Evolutionary conservation across 306 rosid genomes (phyloP).

Genomic region (Purshia tridentata): DNA sequence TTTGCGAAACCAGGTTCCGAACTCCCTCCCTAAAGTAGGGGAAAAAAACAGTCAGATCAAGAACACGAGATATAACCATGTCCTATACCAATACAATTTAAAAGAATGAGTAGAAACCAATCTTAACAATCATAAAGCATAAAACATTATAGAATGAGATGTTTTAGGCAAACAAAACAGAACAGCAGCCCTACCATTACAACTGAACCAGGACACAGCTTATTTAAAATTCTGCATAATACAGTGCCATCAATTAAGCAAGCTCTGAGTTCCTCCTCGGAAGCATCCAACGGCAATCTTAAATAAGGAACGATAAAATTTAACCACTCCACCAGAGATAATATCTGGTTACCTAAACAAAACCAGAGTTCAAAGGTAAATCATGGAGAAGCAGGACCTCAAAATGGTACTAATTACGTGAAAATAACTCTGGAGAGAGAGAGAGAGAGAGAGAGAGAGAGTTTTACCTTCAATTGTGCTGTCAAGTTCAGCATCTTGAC

Average conservation of each 20-base stretch:
- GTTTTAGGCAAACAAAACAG: constrained; percentile 12
- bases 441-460: not conserved
- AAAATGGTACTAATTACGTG: constrained; percentile 14
- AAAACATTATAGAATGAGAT: not conserved
- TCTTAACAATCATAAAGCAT: not conserved
- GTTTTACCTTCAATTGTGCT: constrained; percentile 44
- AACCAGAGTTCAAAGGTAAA: constrained; percentile 21
- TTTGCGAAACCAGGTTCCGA: constrained; percentile 36
- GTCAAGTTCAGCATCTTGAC: constrained; percentile 29
- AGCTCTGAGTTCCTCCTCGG: constrained; percentile 71
- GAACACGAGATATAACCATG: not conserved
- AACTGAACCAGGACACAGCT: constrained; percentile 63
- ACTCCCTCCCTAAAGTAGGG: constrained; percentile 50
- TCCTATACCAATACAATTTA: constrained; percentile 4
- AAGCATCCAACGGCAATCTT: constrained; percentile 64
- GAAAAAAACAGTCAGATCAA: constrained; percentile 20
- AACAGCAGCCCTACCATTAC: constrained; percentile 43
- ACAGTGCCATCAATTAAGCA: constrained; percentile 76
- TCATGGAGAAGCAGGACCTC: constrained; percentile 16
- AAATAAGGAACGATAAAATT: constrained; percentile 68
- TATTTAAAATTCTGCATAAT: constrained; percentile 70
- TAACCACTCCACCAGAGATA: constrained; percentile 73
- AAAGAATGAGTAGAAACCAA: not conserved
- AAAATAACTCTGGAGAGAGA: constrained; percentile 12
- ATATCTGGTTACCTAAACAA: constrained; percentile 51